Percentiles rank a stretch among this genome's conserved stretches.
Conservation (phyloP, 208 protist genomes). For the Acanthamoeba lenticulata region DNA sequence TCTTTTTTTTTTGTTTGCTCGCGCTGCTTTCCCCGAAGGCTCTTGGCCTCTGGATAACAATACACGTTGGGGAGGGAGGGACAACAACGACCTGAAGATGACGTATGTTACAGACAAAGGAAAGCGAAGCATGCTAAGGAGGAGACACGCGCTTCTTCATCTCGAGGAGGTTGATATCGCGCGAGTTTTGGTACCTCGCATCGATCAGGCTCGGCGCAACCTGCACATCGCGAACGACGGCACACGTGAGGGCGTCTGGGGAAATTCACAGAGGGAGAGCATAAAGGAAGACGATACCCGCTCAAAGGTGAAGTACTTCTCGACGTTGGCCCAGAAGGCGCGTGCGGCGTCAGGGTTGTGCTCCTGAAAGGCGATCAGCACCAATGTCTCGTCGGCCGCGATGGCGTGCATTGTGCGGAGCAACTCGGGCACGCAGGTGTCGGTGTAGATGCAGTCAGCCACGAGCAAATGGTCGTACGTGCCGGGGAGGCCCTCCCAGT, state of each 20-base stretch:
- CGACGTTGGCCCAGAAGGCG: not conserved
- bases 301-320: conserved; percentile 11
- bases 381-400: not conserved
- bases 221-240: not conserved
- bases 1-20: not conserved
- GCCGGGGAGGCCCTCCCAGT: not conserved
- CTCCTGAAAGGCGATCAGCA: conserved; percentile 17
- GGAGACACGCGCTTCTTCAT: not conserved
- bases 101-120: not conserved
- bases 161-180: conserved; percentile 44
- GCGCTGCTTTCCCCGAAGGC: not conserved
- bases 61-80: not conserved
- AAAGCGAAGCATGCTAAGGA: not conserved
- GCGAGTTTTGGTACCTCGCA: conserved; percentile 6
- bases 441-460: conserved; percentile 41
- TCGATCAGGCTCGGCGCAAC: not conserved
- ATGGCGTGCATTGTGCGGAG: conserved; percentile 45
- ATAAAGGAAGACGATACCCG: not conserved
- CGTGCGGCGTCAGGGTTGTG: conserved; percentile 37
- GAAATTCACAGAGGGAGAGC: not conserved
- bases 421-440: conserved; percentile 3
- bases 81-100: too few relatives aligned
- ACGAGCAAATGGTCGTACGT: conserved; percentile 18
- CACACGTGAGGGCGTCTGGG: not conserved
- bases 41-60: not conserved